These are phyloP conservation scores for Bryopsis sp. DNA, from an alignment of 139 green algal species.

Conservation along the genomic window DNA sequence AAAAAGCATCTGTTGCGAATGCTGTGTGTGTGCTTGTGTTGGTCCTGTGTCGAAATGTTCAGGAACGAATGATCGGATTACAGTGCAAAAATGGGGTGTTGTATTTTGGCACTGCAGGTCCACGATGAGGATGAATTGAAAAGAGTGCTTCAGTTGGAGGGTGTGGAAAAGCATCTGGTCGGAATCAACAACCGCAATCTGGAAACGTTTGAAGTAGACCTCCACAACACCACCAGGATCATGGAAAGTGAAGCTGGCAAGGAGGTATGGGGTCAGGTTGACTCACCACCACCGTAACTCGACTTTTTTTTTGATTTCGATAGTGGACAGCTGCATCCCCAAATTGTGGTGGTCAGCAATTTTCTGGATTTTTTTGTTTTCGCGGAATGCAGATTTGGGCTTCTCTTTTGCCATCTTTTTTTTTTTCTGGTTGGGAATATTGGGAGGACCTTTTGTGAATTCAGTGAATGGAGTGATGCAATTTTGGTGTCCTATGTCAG, in stretches of 20 bases:
- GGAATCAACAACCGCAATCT: constrained; percentile 99
- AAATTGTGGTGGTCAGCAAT: not conserved
- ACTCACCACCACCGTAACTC: not conserved
- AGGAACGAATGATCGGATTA: not conserved
- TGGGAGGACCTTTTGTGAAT: too few relatives aligned
- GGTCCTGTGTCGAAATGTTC: not conserved
- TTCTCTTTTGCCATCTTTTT: too few relatives aligned
- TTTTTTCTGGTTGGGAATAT: too few relatives aligned
- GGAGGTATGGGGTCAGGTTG: constrained; percentile 39
- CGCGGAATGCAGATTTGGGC: not conserved
- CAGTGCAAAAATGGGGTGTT: not conserved
- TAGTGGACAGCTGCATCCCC: not conserved
- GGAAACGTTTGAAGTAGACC: constrained; percentile 86
- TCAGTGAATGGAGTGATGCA: too few relatives aligned
- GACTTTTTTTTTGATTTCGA: not conserved
- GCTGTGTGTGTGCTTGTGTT: not conserved
- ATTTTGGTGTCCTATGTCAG: too few relatives aligned
- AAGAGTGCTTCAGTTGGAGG: constrained; percentile 72
- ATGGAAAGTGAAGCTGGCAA: constrained; percentile 70
- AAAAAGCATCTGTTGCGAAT: too few relatives aligned
- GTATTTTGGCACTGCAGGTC: constrained; percentile 35
- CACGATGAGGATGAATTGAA: constrained; percentile 87
- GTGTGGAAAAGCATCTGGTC: constrained; percentile 72
- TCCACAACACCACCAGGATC: constrained; percentile 70
- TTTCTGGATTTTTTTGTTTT: constrained; percentile 2